phyloP scores from a whole-genome alignment of 495 filamentous ascomycete species.

The Hypoxylon rickii region DNA sequence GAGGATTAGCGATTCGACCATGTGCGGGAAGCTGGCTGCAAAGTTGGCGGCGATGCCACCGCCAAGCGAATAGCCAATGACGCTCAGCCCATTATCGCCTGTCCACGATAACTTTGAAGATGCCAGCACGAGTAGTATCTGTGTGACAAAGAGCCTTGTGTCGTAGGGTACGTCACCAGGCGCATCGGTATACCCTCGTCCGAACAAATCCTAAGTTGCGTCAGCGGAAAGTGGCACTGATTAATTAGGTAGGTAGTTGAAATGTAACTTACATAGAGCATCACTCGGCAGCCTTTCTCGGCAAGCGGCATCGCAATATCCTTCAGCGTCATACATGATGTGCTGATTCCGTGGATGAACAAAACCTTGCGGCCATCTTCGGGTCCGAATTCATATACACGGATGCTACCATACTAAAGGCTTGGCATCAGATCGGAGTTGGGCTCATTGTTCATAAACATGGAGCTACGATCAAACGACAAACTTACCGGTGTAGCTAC shows the following conservation, averaged over 20 bases:
- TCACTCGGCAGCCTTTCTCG: constrained; percentile 76
- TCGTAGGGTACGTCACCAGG: constrained; percentile 71
- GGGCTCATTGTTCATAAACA: too few relatives aligned
- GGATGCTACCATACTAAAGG: constrained; percentile 73
- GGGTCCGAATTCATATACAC: constrained; percentile 93
- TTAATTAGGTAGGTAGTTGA: not conserved
- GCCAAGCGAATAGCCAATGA: constrained; percentile 84
- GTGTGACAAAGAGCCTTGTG: constrained; percentile 68
- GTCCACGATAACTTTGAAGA: constrained; percentile 63
- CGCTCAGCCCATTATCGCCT: constrained; percentile 58
- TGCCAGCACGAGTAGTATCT: constrained; percentile 71
- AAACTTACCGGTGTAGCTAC: constrained; percentile 51
- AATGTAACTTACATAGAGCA: constrained; percentile 64
- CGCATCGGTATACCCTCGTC: constrained; percentile 76
- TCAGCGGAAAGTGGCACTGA: not conserved
- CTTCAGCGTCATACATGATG: constrained; percentile 74
- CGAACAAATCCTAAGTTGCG: constrained; percentile 63
- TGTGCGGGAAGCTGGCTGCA: constrained; percentile 67
- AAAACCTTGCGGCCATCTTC: constrained; percentile 76
- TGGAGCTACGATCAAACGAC: constrained; percentile 4
- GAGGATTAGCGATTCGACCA: constrained; percentile 72
- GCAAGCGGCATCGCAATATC: constrained; percentile 71
- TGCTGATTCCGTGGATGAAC: constrained; percentile 85
- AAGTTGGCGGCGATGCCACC: constrained; percentile 77
- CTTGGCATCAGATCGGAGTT: too few relatives aligned